Evolutionary conservation across 352 stramenopile genomes (phyloP), one percentile per base, ranked within the genome.

Genomic region (Pseudoperonospora humuli): DNA sequence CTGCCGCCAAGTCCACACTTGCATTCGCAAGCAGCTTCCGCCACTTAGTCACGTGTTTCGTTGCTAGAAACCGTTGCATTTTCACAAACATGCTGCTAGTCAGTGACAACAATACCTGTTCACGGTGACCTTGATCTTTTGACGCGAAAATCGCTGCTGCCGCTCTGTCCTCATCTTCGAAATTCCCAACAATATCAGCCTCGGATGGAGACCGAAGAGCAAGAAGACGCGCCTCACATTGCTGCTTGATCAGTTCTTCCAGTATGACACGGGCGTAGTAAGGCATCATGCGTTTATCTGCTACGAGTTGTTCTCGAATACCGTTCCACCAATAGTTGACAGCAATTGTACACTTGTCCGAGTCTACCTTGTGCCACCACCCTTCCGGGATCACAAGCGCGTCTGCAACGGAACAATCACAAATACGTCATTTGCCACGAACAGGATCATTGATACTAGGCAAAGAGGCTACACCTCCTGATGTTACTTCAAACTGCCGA

Each of bases 291-390:
- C 50, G 24, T 21, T 64, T 48, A 20, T 80, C 50, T 14, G 42
- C 21, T 7, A 75, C 50, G 8, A 92, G 58, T 36, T 68, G 50
- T 19, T 80, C 53, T 27, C 80, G 67, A 9, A 84, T 24, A 6
- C 78, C 78, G 51, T 84, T 61, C 43, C 80, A 90, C 81, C 81
- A 93, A 41, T 75, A 91, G 53, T 93, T 93, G 34, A 88, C 46
- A 5, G 78, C 81, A 38, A 93, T 79, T 0, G 77, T 90, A 47
- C 70, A 84, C 18, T 67, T 51, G 15, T 82, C 72, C 21, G 77
- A 85, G 44, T 84, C 72, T 9, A 93, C 78, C 50, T 87, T 76
- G 44, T 93, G 81, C 81, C 81, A 93, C 81, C 81, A 93, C 4
- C 81, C 81, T 42, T 93, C 81, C 0, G 81, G 81, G 18, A 93